Conservation (phyloP, 2,329 filamentous ascomycete species). For the Pyricularia sp. region DNA sequence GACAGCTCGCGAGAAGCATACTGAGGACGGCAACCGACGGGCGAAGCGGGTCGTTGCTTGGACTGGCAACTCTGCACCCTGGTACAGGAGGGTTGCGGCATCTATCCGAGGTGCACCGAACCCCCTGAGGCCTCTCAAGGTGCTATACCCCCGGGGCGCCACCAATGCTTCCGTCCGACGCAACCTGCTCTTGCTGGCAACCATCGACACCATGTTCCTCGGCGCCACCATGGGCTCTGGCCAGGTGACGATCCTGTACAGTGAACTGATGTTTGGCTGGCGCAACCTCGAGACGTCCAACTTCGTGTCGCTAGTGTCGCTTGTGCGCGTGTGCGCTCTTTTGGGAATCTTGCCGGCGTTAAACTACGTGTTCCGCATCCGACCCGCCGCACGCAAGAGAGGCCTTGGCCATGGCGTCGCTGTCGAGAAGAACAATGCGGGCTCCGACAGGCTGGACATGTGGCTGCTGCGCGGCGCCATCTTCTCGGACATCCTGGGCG, state of each 20-base stretch:
- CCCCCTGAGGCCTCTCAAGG: slow-evolving; percentile 65
- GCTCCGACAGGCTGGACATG: slow-evolving; percentile 71
- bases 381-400: slow-evolving; percentile 27
- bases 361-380: slow-evolving; percentile 62
- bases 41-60: slow-evolving; percentile 10
- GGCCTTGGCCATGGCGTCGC: slow-evolving; percentile 12
- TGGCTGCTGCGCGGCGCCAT: slow-evolving; percentile 67
- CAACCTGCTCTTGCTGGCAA: slow-evolving; percentile 74
- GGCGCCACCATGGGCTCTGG: slow-evolving; percentile 73
- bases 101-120: slow-evolving; percentile 36
- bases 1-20: slow-evolving; percentile 60
- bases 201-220: slow-evolving; percentile 74
- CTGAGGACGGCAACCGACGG: slow-evolving; percentile 5
- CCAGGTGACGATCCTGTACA: slow-evolving; percentile 77
- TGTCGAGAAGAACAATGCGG: slow-evolving; percentile 41
- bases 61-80: slow-evolving; percentile 23
- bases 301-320: slow-evolving; percentile 74
- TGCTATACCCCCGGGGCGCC: slow-evolving; percentile 64
- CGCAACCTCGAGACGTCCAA: slow-evolving; percentile 67
- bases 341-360: slow-evolving; percentile 66
- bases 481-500: slow-evolving; percentile 66
- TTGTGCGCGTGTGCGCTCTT: slow-evolving; percentile 65
- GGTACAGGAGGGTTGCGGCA: neutral
- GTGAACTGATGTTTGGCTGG: slow-evolving; percentile 74
- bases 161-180: slow-evolving; percentile 55